phyloP scores from a whole-genome alignment of 2,329 filamentous ascomycete species.

The Leptodontidium sp. region DNA sequence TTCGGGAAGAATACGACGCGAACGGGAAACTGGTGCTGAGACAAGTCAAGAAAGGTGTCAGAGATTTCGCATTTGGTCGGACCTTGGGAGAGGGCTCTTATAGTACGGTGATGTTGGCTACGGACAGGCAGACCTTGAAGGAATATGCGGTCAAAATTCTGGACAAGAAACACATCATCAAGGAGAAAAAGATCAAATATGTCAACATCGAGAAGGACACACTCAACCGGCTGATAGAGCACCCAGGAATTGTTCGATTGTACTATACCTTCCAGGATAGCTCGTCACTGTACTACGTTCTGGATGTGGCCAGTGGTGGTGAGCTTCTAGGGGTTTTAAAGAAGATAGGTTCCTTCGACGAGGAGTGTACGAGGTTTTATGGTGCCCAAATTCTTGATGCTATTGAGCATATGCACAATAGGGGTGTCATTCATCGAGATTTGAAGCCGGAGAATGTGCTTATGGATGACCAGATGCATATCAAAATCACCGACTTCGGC shows the following conservation, averaged over 20 bases:
- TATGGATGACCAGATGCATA: conserved; percentile 93
- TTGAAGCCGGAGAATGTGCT: conserved; percentile 97
- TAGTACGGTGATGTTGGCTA: conserved; percentile 92
- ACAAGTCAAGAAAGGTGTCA: conserved; percentile 94
- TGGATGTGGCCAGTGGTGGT: conserved; percentile 91
- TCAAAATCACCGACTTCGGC: conserved; percentile 99
- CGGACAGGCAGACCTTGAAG: conserved; percentile 90
- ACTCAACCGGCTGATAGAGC: conserved; percentile 92
- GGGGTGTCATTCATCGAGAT: conserved; percentile 95
- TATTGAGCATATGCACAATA: conserved; percentile 97
- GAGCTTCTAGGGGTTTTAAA: conserved; percentile 93
- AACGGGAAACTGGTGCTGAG: conserved; percentile 83
- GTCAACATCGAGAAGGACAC: conserved; percentile 99
- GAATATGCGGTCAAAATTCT: conserved; percentile 99
- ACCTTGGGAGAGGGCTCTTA: conserved; percentile 96
- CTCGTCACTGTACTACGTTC: conserved; percentile 92
- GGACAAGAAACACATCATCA: conserved; percentile 99
- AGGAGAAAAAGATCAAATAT: conserved; percentile 99
- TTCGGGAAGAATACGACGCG: conserved; percentile 84
- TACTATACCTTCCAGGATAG: conserved; percentile 99
- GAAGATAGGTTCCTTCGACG: conserved; percentile 91
- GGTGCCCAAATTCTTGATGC: conserved; percentile 95
- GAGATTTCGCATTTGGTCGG: conserved; percentile 93
- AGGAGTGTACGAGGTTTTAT: conserved; percentile 94
- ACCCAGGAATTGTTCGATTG: conserved; percentile 93